These are phyloP conservation scores for Fusarium buharicum DNA, from an alignment of 2,329 filamentous ascomycete species.

Conservation along the genomic window DNA sequence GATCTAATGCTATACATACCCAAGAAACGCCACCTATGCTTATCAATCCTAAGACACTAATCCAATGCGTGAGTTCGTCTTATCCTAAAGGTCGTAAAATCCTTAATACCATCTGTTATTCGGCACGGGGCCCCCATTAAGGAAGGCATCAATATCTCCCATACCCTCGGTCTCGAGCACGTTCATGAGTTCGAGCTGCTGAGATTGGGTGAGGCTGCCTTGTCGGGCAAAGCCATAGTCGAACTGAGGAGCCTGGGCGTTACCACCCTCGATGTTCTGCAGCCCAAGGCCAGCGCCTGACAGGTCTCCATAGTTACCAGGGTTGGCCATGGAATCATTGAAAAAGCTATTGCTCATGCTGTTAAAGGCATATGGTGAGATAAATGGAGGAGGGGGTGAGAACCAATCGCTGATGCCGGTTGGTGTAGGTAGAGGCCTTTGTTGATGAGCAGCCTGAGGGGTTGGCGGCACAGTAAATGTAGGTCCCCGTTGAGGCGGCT, in stretches of 20 bases:
- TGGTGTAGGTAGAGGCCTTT: slow-evolving; percentile 56
- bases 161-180: slow-evolving; percentile 77
- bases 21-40: slow-evolving; percentile 30
- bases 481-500: slow-evolving; percentile 43
- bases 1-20: slow-evolving; percentile 32
- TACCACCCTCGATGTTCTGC: slow-evolving; percentile 45
- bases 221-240: slow-evolving; percentile 61
- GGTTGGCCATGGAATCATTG: slow-evolving; percentile 49
- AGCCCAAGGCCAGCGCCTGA: slow-evolving; percentile 49
- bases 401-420: slow-evolving; percentile 63
- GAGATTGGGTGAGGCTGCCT: slow-evolving; percentile 79
- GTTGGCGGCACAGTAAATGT: slow-evolving; percentile 56
- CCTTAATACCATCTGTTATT: slow-evolving; percentile 50
- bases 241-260: slow-evolving; percentile 43
- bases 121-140: slow-evolving; percentile 55
- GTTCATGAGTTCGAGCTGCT: slow-evolving; percentile 85
- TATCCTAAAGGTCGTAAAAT: slow-evolving; percentile 2
- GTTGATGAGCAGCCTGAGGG: slow-evolving; percentile 53
- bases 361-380: slow-evolving; percentile 63
- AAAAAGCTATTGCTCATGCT: slow-evolving; percentile 57
- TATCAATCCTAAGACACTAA: slow-evolving; percentile 6
- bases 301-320: slow-evolving; percentile 46
- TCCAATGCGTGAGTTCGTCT: slow-evolving; percentile 15
- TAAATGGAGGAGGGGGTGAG: slow-evolving; percentile 62
- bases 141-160: slow-evolving; percentile 69